A percentile compares a stretch with the other conserved stretches of the same genome.
These are phyloP conservation scores for Raffaelea arxii DNA, from an alignment of 2,329 filamentous ascomycete species.

Conservation along the genomic window DNA sequence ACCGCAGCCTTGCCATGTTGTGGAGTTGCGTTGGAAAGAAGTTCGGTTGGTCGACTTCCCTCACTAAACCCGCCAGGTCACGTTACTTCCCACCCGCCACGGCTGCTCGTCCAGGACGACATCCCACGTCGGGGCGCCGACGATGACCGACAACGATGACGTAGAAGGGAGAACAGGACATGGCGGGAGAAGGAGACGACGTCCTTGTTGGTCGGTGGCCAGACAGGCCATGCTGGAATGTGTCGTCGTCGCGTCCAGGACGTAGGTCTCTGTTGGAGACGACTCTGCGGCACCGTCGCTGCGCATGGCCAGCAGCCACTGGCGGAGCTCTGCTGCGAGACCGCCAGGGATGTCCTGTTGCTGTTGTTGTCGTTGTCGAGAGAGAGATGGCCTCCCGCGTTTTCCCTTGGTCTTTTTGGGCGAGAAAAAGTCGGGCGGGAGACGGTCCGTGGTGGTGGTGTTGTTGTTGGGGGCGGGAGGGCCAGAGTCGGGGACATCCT, in stretches of 20 bases:
- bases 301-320: conserved; percentile 35
- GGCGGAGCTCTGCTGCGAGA: conserved; percentile 29
- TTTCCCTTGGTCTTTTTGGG: conserved; percentile 11
- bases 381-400: neutral
- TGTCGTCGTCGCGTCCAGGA: conserved; percentile 9
- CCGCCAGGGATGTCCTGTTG: conserved; percentile 26
- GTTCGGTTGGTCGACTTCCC: neutral
- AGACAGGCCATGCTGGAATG: too few relatives aligned
- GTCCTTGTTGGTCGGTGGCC: too few relatives aligned
- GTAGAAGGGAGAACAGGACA: conserved; percentile 15
- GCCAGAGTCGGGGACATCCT: neutral
- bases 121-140: too few relatives aligned
- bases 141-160: too few relatives aligned
- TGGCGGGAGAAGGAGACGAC: neutral
- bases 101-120: conserved; percentile 9
- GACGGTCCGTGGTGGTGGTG: neutral
- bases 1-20: neutral
- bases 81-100: conserved; percentile 17
- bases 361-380: neutral
- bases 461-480: neutral
- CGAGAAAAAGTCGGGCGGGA: conserved; percentile 12
- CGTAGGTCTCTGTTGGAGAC: conserved; percentile 16
- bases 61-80: conserved; percentile 5
- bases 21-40: neutral
- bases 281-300: conserved; percentile 11